These are phyloP conservation scores for Botryotinia globosa DNA, from an alignment of 2,329 filamentous ascomycete species.

Conservation along the genomic window DNA sequence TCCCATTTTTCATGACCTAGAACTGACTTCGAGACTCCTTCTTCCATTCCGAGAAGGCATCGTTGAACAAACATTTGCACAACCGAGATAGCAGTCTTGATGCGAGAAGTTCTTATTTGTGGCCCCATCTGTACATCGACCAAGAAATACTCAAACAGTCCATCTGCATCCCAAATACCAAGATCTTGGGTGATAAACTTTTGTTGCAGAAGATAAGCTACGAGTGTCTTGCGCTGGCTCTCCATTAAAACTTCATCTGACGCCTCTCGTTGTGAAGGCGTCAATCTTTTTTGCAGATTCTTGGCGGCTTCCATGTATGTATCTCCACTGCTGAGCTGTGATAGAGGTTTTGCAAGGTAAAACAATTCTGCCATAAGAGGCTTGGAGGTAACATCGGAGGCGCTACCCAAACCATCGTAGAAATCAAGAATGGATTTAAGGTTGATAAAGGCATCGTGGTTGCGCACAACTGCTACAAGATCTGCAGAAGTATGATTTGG, in stretches of 20 bases:
- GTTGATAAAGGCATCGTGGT: background rate
- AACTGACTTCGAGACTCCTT: background rate
- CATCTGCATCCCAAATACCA: slow-evolving; percentile 29
- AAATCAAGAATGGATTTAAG: background rate
- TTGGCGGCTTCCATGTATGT: background rate
- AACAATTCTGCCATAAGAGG: background rate
- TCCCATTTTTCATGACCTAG: slow-evolving; percentile 27
- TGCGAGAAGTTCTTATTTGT: slow-evolving; percentile 34
- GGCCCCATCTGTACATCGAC: slow-evolving; percentile 39
- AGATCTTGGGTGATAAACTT: background rate
- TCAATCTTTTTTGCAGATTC: background rate
- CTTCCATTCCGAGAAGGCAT: slow-evolving; percentile 37
- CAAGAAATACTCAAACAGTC: slow-evolving; percentile 37
- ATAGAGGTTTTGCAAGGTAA: background rate
- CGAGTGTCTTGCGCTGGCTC: background rate
- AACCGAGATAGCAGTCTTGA: slow-evolving; percentile 38
- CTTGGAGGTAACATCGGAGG: background rate
- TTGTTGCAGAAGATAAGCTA: background rate
- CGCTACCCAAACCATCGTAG: background rate
- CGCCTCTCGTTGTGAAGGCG: background rate
- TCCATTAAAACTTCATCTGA: background rate
- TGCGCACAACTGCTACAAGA: background rate
- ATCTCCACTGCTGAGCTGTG: background rate
- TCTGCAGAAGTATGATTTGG: background rate
- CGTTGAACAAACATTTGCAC: slow-evolving; percentile 39